phyloP scores from a whole-genome alignment of 805 yeast species.

The Hemisphaericaspora nanyangensis region DNA sequence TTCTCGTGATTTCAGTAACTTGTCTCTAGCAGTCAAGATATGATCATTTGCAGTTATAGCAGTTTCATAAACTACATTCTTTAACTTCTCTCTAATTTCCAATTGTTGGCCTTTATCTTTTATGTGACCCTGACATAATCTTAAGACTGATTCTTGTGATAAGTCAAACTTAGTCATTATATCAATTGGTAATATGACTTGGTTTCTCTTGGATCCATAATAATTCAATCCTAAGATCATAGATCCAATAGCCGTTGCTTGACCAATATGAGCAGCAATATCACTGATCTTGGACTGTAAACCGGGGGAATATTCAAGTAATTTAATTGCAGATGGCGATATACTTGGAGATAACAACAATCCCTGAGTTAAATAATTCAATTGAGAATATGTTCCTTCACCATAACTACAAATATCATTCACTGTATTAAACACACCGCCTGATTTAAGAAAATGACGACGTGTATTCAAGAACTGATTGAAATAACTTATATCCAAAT shows the following conservation, averaged over 20 bases:
- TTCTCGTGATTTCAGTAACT: constrained; percentile 37
- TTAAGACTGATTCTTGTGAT: constrained; percentile 61
- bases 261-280: constrained; percentile 77
- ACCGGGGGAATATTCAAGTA: constrained; percentile 43
- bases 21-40: constrained; percentile 60
- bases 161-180: constrained; percentile 48
- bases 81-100: constrained; percentile 36
- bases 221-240: constrained; percentile 57
- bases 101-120: constrained; percentile 18
- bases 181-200: constrained; percentile 61
- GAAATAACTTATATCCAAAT: constrained; percentile 52
- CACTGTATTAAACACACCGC: constrained; percentile 42
- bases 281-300: constrained; percentile 50
- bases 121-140: constrained; percentile 44
- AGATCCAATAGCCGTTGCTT: constrained; percentile 69
- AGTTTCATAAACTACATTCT: constrained; percentile 62
- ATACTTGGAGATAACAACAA: constrained; percentile 52
- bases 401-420: constrained; percentile 72
- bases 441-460: constrained; percentile 44
- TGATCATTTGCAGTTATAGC: constrained; percentile 82
- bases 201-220: constrained; percentile 49
- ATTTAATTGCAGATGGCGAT: constrained; percentile 50
- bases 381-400: constrained; percentile 74
- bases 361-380: constrained; percentile 64
- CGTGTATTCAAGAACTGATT: constrained; percentile 59